Conservation (phyloP, 2,329 filamentous ascomycete species). For the Botrytis tulipae region DNA sequence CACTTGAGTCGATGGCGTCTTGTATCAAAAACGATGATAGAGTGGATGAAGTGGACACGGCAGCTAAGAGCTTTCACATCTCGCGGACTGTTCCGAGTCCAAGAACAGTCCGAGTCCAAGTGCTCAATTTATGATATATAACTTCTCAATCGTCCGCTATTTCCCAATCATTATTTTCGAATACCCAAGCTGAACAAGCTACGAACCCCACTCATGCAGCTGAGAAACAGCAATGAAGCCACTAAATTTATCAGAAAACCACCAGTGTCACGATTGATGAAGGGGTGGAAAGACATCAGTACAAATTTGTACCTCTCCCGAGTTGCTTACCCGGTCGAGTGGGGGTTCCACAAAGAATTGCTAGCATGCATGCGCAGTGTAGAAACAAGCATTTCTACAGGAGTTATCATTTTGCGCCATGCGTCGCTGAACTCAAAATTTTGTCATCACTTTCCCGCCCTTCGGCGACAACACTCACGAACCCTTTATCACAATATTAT, state of each 20-base stretch:
- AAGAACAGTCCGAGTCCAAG: background rate
- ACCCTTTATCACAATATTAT: background rate
- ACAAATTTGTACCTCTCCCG: background rate
- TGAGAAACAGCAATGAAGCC: background rate
- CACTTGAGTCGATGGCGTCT: background rate
- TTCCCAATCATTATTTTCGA: background rate
- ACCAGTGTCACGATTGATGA: background rate
- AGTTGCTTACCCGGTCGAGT: background rate
- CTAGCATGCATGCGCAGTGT: background rate
- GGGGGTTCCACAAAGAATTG: background rate
- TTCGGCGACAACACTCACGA: background rate
- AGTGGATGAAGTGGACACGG: background rate
- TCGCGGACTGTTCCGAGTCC: constrained; percentile 1
- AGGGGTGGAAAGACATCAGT: constrained; percentile 13
- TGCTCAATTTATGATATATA: background rate
- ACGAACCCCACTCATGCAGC: background rate
- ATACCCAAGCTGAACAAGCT: background rate
- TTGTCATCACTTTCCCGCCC: background rate
- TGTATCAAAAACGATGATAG: background rate
- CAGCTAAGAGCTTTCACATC: background rate
- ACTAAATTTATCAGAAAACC: too few species aligned
- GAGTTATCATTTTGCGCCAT: background rate
- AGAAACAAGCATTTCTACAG: background rate
- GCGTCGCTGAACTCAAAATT: background rate
- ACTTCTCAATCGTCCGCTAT: background rate